Percentiles rank a stretch among this genome's conserved stretches.
phyloP scores from a whole-genome alignment of 352 stramenopile genomes.

The Phytophthora palmivora region DNA sequence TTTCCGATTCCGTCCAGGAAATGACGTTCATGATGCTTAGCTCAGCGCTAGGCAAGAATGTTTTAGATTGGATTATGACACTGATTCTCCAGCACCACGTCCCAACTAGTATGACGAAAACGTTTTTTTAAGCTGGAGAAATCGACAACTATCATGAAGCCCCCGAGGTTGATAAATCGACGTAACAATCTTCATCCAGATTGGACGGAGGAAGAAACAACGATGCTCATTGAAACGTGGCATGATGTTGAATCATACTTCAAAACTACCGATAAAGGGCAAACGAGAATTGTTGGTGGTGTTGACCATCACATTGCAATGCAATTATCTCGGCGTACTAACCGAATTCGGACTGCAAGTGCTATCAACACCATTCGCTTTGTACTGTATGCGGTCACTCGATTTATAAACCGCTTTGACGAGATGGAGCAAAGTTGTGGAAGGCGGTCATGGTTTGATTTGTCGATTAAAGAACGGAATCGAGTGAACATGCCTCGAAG shows the following conservation, averaged over 20 bases:
- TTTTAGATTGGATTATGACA: too few species aligned
- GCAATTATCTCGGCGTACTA: slow-evolving; percentile 3
- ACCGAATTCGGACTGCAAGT: neutral
- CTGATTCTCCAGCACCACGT: too few species aligned
- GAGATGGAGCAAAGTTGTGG: slow-evolving; percentile 11
- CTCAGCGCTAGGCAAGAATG: too few species aligned
- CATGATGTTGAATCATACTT: neutral
- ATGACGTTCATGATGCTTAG: too few species aligned
- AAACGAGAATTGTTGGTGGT: slow-evolving; percentile 1
- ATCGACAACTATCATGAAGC: neutral
- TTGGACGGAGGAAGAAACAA: slow-evolving; percentile 24
- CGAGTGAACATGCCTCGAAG: slow-evolving; percentile 4
- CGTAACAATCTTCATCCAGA: slow-evolving; percentile 10
- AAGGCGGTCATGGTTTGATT: slow-evolving; percentile 18
- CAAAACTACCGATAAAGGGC: neutral
- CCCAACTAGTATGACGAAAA: too few species aligned
- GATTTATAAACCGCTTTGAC: slow-evolving; percentile 23
- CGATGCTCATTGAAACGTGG: slow-evolving; percentile 22
- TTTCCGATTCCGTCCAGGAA: slow-evolving; percentile 26
- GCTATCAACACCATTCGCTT: slow-evolving; percentile 4
- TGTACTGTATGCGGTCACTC: slow-evolving; percentile 21
- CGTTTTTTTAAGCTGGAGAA: too few species aligned
- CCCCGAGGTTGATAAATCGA: slow-evolving; percentile 1
- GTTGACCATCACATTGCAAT: slow-evolving; percentile 8
- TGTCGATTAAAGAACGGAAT: slow-evolving; percentile 13